A percentile compares a stretch with the other conserved stretches of the same genome.
These are phyloP conservation scores for Microsporum canis DNA, from an alignment of 2,329 filamentous ascomycete species.

Conservation along the genomic window DNA sequence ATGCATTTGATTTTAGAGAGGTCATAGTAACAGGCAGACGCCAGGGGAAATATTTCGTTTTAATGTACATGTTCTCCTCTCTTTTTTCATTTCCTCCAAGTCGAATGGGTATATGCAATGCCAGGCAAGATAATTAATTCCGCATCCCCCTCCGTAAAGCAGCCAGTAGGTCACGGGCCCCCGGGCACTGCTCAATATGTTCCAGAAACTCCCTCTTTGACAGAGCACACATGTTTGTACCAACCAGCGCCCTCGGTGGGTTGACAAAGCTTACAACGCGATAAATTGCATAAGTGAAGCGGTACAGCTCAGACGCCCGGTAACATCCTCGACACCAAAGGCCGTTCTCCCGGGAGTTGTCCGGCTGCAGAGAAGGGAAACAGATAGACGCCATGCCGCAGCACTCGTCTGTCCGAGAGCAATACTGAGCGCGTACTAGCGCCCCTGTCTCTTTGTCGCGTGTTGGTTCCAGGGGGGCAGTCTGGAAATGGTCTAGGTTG, in stretches of 20 bases:
- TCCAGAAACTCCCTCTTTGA: not conserved
- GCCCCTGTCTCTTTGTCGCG: not conserved
- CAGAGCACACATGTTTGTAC: not conserved
- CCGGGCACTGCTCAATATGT: not conserved
- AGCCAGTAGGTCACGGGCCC: not conserved
- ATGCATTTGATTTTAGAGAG: too few relatives aligned
- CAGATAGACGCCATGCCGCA: not conserved
- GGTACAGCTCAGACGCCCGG: not conserved
- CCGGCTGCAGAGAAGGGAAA: not conserved
- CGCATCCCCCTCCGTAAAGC: not conserved
- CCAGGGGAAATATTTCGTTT: too few relatives aligned
- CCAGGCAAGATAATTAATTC: not conserved
- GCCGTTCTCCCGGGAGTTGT: not conserved
- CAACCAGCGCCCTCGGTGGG: not conserved
- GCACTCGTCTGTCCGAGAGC: not conserved
- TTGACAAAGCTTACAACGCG: not conserved
- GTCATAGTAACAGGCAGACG: too few relatives aligned
- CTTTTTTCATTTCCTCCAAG: too few relatives aligned
- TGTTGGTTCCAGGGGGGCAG: not conserved
- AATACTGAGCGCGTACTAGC: not conserved
- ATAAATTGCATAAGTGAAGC: not conserved
- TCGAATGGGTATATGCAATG: not conserved
- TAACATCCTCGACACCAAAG: not conserved
- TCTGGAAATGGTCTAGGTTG: not conserved
- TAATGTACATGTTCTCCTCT: too few relatives aligned